Evolutionary conservation across 208 protist species (phyloP), one percentile per base, ranked within the genome.

Genomic region (Porcisia hertigi): DNA sequence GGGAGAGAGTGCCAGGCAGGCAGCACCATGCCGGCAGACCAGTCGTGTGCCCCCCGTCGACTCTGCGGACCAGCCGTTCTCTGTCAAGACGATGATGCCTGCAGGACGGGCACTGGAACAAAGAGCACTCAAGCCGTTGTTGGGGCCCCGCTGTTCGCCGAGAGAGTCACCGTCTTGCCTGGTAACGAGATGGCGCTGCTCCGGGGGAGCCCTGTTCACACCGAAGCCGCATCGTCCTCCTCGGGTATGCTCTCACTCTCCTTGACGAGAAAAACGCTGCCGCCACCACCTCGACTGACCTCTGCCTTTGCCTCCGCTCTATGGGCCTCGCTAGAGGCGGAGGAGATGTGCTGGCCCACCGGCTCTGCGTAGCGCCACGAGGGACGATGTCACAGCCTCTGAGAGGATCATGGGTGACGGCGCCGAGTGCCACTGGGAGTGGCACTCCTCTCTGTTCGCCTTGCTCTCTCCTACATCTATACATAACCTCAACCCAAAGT

Each of bases 11-110:
- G 41, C 41, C 25, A 16, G 16, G 47, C n/a, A 57, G n/a, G 47
- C 47, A 54, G 11, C 25, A 49, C 39, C 25, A 45, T 57, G 45
- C n/a, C n/a, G 47, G 30, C 43, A 49, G 12, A 36, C 4, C 45
- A 36, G 11, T 43, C 25, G 25, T 14, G 23, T 36, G 43, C 16
- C 16, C 73, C 49, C 18, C 73, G 54, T 11, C 34, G 69, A 47
- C 34, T 80, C 39, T 80, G 76, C 58, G 76, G 76, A 0, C 70
- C 43, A 11, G 76, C 76, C 0, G 76, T 80, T n/a, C 70, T 80
- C 34, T 58, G 60, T 41, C 76, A 75, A 69, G 18, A 30, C 25
- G 52, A 69, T 12, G 62, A 18, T 7, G 25, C n/a, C 16, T 14
- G 23, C 52, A 14, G 52, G 9, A 43, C 8, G 41, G 41, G 41